phyloP scores from a whole-genome alignment of 2,329 filamentous ascomycete genomes.

The Ophiostoma sp. region DNA sequence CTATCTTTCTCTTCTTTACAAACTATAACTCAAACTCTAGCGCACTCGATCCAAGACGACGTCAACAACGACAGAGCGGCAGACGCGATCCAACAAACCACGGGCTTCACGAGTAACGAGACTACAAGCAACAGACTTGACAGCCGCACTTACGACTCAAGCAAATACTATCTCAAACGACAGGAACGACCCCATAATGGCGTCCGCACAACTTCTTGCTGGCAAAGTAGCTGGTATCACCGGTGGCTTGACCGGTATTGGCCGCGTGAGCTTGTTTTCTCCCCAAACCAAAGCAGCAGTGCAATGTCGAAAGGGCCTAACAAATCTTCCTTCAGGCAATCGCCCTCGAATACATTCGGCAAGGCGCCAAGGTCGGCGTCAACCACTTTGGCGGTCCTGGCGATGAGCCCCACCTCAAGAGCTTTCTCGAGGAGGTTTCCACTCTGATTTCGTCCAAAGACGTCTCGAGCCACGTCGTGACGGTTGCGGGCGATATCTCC shows the following conservation, averaged over 20 bases:
- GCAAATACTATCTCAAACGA: not conserved
- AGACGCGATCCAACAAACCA: no score
- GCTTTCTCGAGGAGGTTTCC: constrained; percentile 17
- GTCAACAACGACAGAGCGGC: no score
- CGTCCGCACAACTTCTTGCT: constrained; percentile 23
- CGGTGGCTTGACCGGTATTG: constrained; percentile 25
- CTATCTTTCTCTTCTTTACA: no score
- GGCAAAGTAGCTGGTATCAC: constrained; percentile 25
- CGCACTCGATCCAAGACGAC: no score
- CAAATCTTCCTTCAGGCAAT: constrained; percentile 18
- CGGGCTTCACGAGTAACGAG: no score
- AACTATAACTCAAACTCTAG: no score
- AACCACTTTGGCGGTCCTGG: constrained; percentile 22
- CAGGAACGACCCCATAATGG: constrained; percentile 12
- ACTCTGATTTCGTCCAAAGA: constrained; percentile 12
- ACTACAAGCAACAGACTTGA: no score
- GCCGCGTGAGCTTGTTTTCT: constrained; percentile 18
- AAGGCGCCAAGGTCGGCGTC: constrained; percentile 24
- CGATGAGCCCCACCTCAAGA: constrained; percentile 22
- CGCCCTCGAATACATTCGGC: constrained; percentile 24
- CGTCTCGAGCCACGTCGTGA: constrained; percentile 15
- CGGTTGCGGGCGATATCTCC: constrained; percentile 21
- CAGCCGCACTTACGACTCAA: no score
- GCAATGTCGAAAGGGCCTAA: not conserved
- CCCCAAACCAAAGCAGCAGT: not conserved